A percentile compares a stretch with the other conserved stretches of the same genome.
Evolutionary conservation across 805 yeast species (phyloP).

Genomic region (Kluyveromyces aestuarii): DNA sequence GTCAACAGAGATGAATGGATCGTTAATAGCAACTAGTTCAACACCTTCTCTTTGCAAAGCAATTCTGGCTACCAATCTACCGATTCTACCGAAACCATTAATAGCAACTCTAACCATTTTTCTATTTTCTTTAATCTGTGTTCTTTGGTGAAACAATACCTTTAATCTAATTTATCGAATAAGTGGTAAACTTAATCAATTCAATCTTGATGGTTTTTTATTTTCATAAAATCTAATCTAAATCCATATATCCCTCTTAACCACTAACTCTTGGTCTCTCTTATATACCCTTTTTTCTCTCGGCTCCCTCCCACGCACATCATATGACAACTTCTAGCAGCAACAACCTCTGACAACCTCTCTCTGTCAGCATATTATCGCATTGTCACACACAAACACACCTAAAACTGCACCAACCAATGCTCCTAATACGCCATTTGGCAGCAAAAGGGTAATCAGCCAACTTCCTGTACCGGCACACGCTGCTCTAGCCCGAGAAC

Average conservation of each 20-base stretch:
- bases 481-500: neutral
- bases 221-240: no score
- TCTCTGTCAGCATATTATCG: neutral
- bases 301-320: neutral
- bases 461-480: neutral
- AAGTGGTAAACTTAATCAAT: neutral
- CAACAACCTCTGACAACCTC: neutral
- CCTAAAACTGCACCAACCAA: neutral
- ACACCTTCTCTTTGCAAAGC: constrained; percentile 44
- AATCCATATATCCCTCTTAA: no score
- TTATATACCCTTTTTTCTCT: neutral
- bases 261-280: neutral
- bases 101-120: constrained; percentile 42
- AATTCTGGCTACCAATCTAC: constrained; percentile 58
- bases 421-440: neutral
- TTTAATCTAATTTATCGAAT: neutral
- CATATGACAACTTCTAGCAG: neutral
- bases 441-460: neutral
- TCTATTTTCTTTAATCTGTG: constrained; percentile 4
- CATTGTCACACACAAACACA: neutral
- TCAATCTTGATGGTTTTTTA: no score
- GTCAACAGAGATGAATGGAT: constrained; percentile 59
- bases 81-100: constrained; percentile 69
- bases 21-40: constrained; percentile 58
- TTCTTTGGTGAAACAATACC: neutral